A percentile compares a stretch with the other conserved stretches of the same genome.
Evolutionary conservation across 192 early-diverging fungal species (phyloP).

Genomic region (Backusella westeae): DNA sequence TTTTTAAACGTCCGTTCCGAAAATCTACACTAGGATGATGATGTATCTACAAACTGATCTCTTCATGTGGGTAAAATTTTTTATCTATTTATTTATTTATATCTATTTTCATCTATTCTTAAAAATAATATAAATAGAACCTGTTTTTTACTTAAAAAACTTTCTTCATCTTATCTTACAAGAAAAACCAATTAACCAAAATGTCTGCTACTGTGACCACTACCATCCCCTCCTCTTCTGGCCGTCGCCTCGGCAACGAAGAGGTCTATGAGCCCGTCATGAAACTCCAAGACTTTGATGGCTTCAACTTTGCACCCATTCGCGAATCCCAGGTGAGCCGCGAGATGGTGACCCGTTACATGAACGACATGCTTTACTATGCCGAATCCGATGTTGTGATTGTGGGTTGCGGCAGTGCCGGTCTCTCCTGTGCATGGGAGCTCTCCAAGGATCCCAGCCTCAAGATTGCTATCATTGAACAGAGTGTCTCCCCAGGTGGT

Average conservation of each 20-base stretch:
- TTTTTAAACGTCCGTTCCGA: not conserved
- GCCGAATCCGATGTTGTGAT: slow-evolving; percentile 71
- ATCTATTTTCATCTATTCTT: not conserved
- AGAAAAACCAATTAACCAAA: not conserved
- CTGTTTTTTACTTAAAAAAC: not conserved
- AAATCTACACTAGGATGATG: not conserved
- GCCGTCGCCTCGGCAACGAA: slow-evolving; percentile 7
- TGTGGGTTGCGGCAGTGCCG: slow-evolving; percentile 71
- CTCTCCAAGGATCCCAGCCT: slow-evolving; percentile 59
- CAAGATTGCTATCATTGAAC: slow-evolving; percentile 71
- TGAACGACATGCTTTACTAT: slow-evolving; percentile 61
- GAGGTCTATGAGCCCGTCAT: not conserved
- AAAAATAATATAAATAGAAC: not conserved
- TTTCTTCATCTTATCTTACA: not conserved
- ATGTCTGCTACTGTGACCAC: slow-evolving; percentile 11
- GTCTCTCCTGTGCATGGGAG: slow-evolving; percentile 66
- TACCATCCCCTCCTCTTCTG: slow-evolving; percentile 5
- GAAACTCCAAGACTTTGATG: slow-evolving; percentile 20
- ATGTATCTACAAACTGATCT: not conserved
- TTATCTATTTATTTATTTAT: not conserved
- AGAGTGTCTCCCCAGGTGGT: slow-evolving; percentile 67
- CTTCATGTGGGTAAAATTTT: not conserved
- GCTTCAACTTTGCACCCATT: slow-evolving; percentile 53
- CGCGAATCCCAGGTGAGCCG: slow-evolving; percentile 59
- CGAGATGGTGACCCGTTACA: slow-evolving; percentile 66